A percentile compares a stretch with the other conserved stretches of the same genome.
phyloP scores from a whole-genome alignment of 176 grass and related monocot species.

The Oryza glaberrima region DNA sequence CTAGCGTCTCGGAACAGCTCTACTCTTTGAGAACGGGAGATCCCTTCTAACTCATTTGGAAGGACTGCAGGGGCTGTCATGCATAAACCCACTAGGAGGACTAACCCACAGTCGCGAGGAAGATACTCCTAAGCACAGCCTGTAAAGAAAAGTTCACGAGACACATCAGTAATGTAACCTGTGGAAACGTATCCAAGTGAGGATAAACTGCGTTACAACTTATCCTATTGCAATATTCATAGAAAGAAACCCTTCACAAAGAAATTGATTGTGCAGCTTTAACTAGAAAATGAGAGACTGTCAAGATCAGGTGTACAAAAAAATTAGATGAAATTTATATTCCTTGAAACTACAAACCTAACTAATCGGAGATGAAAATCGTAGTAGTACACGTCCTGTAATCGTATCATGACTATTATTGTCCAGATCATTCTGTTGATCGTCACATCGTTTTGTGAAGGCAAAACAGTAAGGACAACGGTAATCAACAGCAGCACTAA shows the following conservation, averaged over 20 bases:
- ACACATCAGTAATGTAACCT: conserved; percentile 16
- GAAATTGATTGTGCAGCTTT: not conserved
- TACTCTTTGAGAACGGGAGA: conserved; percentile 56
- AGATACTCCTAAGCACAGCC: not conserved
- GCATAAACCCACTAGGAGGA: conserved; percentile 42
- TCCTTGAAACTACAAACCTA: not conserved
- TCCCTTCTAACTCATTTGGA: conserved; percentile 52
- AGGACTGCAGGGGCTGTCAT: conserved; percentile 83
- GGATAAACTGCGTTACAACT: not conserved
- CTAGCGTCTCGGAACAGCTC: conserved; percentile 53
- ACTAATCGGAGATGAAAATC: not conserved
- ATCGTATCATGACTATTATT: not conserved
- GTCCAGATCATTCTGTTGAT: not conserved
- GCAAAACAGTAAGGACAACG: not conserved
- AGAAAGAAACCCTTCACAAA: not conserved
- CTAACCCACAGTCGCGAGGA: not conserved
- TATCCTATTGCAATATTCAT: not conserved
- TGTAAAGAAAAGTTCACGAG: conserved; percentile 20
- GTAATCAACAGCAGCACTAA: not conserved
- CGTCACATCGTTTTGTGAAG: not conserved
- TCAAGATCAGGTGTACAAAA: not conserved
- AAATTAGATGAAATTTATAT: not conserved
- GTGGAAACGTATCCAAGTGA: not conserved
- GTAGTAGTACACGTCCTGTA: not conserved
- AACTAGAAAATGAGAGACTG: not conserved